Evolutionary conservation across 2,329 filamentous ascomycete genomes (phyloP), one percentile per base, ranked within the genome.

Genomic region (Monosporascus sp.): DNA sequence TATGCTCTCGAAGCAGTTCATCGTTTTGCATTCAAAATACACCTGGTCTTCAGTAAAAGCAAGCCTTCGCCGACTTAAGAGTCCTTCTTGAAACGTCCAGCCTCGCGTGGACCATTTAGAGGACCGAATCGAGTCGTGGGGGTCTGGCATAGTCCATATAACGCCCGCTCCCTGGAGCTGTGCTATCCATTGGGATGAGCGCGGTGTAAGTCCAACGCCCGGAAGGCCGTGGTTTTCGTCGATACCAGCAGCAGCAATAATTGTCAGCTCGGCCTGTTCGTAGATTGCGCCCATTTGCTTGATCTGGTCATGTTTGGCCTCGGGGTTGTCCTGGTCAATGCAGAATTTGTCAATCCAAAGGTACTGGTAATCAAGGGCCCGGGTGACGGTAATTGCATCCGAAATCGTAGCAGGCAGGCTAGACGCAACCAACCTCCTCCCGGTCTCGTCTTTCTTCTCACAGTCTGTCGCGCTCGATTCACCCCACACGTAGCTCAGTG

Each of bases 281-380:
- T 66, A 67, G 24, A 68, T 59, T 15, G 44, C 24, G 31, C 58
- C 55, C 65, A 68, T 68, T 5, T 59, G 41, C 39, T 38, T 14
- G n/a, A 66, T 60, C 37, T 62, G 57, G 8, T 38, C 8, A 15
- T 57, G 49, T 44, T 58, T 63, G 5, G 49, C 47, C 3, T 9
- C 44, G 0, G 15, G 7, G 25, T 65, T 49, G 20, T 48, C 43
- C 47, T 68, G 65, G 24, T 61, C 51, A 47, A 62, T 59, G 50
- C 58, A 60, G 44, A 53, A 50, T 37, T 52, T 50, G 51, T 68
- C 65, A 39, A 68, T 56, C 65, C 67, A 69, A 2, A 69, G 54
- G 47, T 64, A 69, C 5, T 49, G 52, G 14, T 53, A 55, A 0
- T 60, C 63, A 14, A 67, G 41, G 18, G 1, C 17, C 5, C 17